Evolutionary conservation across 2,329 filamentous ascomycete genomes (phyloP), one percentile per base, ranked within the genome.

Genomic region (Alternaria metachromatica): DNA sequence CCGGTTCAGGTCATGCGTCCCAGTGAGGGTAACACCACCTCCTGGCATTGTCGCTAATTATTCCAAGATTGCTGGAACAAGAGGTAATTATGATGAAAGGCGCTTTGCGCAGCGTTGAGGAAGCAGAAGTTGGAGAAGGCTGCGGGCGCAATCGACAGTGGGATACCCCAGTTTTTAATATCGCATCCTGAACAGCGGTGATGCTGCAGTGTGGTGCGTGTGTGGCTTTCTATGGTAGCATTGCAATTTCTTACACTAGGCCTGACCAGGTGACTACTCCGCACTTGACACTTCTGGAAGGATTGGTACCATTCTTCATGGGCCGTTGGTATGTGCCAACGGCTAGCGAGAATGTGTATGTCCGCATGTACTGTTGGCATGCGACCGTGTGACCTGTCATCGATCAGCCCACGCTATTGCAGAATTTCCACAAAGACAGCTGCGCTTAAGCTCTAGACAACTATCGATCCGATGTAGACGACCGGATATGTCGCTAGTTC

Each of bases 1-100:
- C 74, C 86, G 86, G 71, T 79, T 82, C 72, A 87, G 82, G 80
- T 90, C 87, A 73, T 75, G 64, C 62, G 77, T 79, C 70, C 77
- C 77, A 55, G 74, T 76, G 63, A 79, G 71, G 68, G 76, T 56
- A 46, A 79, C 68, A 63, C 73, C 76, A 69, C 76, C 77, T 65
- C 77, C 77, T 71, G 77, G 76, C 76, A 80, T 80, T 70, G 70
- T 64, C 61, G 66, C 65, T 69, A 62, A 60, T 51, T 66, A 64
- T 25, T 69, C 58, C 45, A 26, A 63, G 41, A 58, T 6, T 20
- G 30, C 46, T 62, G 59, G 37, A 49, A 62, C 55, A 53, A 62
- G 43, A 58, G 51, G 62, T 53, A 44, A 56, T 18, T 45, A 61
- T 58, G 56, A 68, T 55, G 58, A 66, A 45, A 68, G 63, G 59